A percentile compares a stretch with the other conserved stretches of the same genome.
Conservation (phyloP, 116 monocot genomes). For the Posidonia oceanica region DNA sequence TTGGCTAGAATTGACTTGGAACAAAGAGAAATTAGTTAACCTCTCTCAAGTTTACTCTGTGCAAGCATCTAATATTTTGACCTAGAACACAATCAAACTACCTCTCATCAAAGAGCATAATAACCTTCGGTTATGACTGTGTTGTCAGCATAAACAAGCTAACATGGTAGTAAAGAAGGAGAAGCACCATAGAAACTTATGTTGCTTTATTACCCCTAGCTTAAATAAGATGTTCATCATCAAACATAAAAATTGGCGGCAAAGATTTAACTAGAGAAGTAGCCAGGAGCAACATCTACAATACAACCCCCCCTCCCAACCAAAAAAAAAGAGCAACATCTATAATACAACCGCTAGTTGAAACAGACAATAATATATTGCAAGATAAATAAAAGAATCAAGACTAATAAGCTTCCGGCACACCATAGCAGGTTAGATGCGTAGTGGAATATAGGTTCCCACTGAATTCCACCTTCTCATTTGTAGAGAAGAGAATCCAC, state of each 20-base stretch:
- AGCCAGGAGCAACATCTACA: neutral
- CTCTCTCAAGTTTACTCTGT: no score
- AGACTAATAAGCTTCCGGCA: neutral
- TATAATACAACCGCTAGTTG: neutral
- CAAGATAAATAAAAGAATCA: conserved; percentile 6
- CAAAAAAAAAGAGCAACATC: neutral
- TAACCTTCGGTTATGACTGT: no score
- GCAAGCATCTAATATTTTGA: no score
- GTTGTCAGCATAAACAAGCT: no score
- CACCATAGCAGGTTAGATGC: conserved; percentile 5
- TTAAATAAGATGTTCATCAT: neutral
- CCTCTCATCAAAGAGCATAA: no score
- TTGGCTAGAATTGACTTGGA: no score
- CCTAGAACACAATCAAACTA: no score
- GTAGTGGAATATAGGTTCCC: conserved; percentile 2
- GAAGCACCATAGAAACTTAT: neutral
- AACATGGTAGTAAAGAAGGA: no score
- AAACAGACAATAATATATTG: neutral
- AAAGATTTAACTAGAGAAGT: neutral
- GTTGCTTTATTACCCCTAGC: neutral
- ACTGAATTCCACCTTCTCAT: conserved; percentile 1
- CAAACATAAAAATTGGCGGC: conserved; percentile 3
- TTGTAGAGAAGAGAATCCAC: conserved; percentile 1
- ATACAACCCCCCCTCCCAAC: neutral
- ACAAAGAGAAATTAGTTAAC: no score